phyloP scores from a whole-genome alignment of 208 protist genomes.

The Acanthamoeba healyi region DNA sequence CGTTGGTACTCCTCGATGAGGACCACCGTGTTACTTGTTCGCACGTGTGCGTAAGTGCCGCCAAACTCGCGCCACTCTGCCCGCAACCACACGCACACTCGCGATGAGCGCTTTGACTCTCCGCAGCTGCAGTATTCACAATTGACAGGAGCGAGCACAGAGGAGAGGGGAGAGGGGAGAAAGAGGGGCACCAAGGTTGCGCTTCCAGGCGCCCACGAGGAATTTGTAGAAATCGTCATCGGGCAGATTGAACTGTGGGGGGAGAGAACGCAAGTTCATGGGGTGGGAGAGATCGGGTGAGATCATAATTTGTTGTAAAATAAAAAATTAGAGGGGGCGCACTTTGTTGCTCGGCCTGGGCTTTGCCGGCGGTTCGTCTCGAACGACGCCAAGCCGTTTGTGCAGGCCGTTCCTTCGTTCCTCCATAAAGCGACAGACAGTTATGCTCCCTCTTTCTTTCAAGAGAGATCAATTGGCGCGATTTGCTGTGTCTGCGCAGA shows the following conservation, averaged over 20 bases:
- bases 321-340: background rate
- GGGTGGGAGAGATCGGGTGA: background rate
- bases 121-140: too few relatives aligned
- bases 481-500: too few relatives aligned
- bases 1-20: conserved; percentile 77
- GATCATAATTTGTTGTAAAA: background rate
- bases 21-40: conserved; percentile 84
- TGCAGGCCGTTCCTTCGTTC: background rate
- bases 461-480: too few relatives aligned
- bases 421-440: background rate
- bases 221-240: conserved; percentile 83
- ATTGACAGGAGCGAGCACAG: background rate
- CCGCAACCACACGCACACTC: background rate
- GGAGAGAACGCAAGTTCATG: background rate
- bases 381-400: background rate
- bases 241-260: conserved; percentile 66
- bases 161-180: background rate
- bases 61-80: conserved; percentile 83
- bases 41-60: conserved; percentile 76
- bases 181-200: conserved; percentile 73
- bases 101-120: background rate
- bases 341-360: background rate
- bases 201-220: conserved; percentile 81
- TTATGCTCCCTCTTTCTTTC: too few relatives aligned
- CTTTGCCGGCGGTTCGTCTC: background rate